These are phyloP conservation scores for Gossypium davidsonii DNA, from an alignment of 441 rosid genomes.

Conservation along the genomic window DNA sequence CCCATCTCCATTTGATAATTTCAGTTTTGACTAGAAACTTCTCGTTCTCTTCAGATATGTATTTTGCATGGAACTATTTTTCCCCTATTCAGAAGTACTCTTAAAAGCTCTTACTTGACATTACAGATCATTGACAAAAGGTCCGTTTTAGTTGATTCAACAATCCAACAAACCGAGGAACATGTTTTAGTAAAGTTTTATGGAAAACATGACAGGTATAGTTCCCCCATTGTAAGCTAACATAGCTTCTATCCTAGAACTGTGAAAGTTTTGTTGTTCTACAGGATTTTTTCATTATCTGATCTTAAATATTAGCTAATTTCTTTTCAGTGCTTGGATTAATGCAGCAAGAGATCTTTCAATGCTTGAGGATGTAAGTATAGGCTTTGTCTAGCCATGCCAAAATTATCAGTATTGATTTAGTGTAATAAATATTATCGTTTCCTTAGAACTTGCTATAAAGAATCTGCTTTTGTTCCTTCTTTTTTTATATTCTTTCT, in stretches of 20 bases:
- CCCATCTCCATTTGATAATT: not conserved
- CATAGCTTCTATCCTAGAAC: not conserved
- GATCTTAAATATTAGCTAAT: not conserved
- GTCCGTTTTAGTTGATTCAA: constrained; percentile 1
- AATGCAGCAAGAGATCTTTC: constrained; percentile 5
- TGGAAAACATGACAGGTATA: constrained; percentile 4
- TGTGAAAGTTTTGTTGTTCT: not conserved
- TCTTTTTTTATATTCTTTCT: not conserved
- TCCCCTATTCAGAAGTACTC: not conserved
- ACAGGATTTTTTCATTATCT: not conserved
- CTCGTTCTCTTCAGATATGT: not conserved
- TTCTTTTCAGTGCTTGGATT: constrained; percentile 7
- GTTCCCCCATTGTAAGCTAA: not conserved
- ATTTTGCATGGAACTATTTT: not conserved
- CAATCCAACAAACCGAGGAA: not conserved
- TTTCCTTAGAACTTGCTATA: not conserved
- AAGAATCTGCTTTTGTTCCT: not conserved
- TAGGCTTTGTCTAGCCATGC: not conserved
- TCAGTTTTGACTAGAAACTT: constrained; percentile 9
- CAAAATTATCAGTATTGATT: not conserved
- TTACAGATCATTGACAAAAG: constrained; percentile 3
- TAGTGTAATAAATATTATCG: not conserved
- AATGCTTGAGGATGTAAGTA: constrained; percentile 15
- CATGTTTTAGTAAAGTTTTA: constrained; percentile 12
- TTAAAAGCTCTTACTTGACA: not conserved